Evolutionary conservation across 176 grass and related monocot genomes (phyloP).

Genomic region (Carex scoparia): DNA sequence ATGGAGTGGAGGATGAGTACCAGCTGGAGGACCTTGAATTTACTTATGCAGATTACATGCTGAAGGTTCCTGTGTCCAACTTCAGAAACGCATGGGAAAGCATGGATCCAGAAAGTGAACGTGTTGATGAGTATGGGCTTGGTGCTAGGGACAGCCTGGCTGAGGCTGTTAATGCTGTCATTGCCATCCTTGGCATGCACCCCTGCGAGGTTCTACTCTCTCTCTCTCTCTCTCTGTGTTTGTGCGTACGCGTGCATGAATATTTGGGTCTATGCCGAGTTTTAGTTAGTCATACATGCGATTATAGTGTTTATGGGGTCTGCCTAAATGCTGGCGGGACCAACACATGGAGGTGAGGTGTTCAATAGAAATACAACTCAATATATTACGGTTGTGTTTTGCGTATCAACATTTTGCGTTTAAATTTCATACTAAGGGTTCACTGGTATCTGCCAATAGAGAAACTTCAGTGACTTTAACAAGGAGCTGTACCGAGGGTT

Average conservation of each 20-base stretch:
- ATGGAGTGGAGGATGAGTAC: constrained; percentile 97
- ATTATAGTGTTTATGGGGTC: too few relatives aligned
- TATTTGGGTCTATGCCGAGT: not conserved
- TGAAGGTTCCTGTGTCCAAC: constrained; percentile 85
- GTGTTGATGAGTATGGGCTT: constrained; percentile 85
- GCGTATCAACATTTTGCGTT: not conserved
- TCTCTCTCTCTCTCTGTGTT: not conserved
- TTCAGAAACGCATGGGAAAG: constrained; percentile 98
- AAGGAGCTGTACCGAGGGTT: not conserved
- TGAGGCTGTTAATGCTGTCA: constrained; percentile 83
- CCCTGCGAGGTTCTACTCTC: constrained; percentile 67
- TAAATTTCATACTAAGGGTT: not conserved
- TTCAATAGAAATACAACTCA: too few relatives aligned
- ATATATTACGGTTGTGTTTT: not conserved
- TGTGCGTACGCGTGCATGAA: too few relatives aligned
- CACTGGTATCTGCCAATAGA: not conserved
- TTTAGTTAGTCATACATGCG: not conserved
- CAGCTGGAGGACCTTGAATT: constrained; percentile 95
- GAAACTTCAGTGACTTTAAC: not conserved
- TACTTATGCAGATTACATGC: constrained; percentile 81
- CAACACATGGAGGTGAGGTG: too few relatives aligned
- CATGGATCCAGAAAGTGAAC: constrained; percentile 75
- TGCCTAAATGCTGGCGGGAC: not conserved
- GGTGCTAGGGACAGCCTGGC: constrained; percentile 81
- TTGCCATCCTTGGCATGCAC: constrained; percentile 91